These are phyloP conservation scores for Pueraria montana DNA, from an alignment of 306 rosid genomes.

Conservation along the genomic window DNA sequence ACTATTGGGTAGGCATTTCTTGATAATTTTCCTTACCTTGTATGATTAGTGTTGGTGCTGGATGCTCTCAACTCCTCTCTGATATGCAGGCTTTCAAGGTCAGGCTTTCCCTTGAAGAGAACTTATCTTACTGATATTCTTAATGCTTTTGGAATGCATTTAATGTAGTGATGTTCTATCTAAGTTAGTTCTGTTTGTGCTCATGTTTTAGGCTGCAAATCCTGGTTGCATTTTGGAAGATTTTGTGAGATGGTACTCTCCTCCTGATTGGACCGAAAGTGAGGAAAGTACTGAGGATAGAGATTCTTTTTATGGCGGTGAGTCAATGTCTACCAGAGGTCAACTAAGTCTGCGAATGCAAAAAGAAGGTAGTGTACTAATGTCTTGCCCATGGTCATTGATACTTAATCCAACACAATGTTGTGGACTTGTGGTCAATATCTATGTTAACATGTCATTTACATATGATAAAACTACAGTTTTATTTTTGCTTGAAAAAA, in stretches of 20 bases:
- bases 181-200: constrained; percentile 46
- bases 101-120: constrained; percentile 41
- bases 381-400: constrained; percentile 28
- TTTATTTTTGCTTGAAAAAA: constrained; percentile 16
- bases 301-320: constrained; percentile 56
- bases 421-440: background rate
- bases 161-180: constrained; percentile 12
- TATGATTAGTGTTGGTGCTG: constrained; percentile 93
- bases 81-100: constrained; percentile 99
- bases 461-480: constrained; percentile 3
- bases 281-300: constrained; percentile 59
- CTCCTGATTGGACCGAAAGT: constrained; percentile 94
- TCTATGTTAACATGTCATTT: background rate
- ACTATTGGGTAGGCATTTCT: constrained; percentile 38
- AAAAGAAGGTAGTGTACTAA: constrained; percentile 76
- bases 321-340: constrained; percentile 66
- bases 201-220: constrained; percentile 86
- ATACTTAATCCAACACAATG: constrained; percentile 1
- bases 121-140: constrained; percentile 44
- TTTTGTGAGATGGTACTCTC: constrained; percentile 99
- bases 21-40: constrained; percentile 58
- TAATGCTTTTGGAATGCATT: constrained; percentile 43
- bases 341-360: constrained; percentile 91
- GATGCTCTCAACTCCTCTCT: constrained; percentile 97
- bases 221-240: constrained; percentile 99